Evolutionary conservation across 768 basidiomycete genomes (phyloP).

Genomic region (Mrakia blollopis): DNA sequence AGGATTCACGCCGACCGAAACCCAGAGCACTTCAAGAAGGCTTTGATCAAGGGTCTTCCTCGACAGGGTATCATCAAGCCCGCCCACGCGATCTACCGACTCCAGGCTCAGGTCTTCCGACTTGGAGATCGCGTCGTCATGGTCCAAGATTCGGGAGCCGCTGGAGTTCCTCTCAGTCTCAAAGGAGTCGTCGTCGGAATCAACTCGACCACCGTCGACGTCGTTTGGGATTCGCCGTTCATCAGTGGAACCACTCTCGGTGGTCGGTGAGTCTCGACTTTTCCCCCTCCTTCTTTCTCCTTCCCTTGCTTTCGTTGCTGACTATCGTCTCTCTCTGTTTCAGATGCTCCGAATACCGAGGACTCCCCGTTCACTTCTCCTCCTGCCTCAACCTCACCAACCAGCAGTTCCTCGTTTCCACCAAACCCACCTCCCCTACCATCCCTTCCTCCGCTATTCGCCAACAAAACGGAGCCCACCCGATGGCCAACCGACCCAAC

Average conservation of each 20-base stretch:
- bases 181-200: constrained; percentile 93
- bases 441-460: not conserved
- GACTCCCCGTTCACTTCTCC: constrained; percentile 78
- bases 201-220: constrained; percentile 80
- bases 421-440: constrained; percentile 41
- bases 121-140: constrained; percentile 92
- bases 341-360: constrained; percentile 88
- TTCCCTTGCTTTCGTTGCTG: not conserved
- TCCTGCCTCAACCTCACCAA: constrained; percentile 82
- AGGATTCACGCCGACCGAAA: constrained; percentile 59
- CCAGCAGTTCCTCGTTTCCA: constrained; percentile 77
- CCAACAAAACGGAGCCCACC: not conserved
- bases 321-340: not conserved
- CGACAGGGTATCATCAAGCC: constrained; percentile 91
- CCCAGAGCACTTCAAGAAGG: constrained; percentile 69
- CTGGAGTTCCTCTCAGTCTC: constrained; percentile 79
- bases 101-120: constrained; percentile 80
- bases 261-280: constrained; percentile 55
- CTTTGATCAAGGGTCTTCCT: constrained; percentile 88
- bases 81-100: constrained; percentile 75
- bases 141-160: constrained; percentile 77
- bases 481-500: constrained; percentile 8
- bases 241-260: constrained; percentile 84
- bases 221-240: constrained; percentile 93
- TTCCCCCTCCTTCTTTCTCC: constrained; percentile 10